A percentile compares a stretch with the other conserved stretches of the same genome.
phyloP scores from a whole-genome alignment of 2,329 filamentous ascomycete species.

The Pseudogymnoascus sp. region DNA sequence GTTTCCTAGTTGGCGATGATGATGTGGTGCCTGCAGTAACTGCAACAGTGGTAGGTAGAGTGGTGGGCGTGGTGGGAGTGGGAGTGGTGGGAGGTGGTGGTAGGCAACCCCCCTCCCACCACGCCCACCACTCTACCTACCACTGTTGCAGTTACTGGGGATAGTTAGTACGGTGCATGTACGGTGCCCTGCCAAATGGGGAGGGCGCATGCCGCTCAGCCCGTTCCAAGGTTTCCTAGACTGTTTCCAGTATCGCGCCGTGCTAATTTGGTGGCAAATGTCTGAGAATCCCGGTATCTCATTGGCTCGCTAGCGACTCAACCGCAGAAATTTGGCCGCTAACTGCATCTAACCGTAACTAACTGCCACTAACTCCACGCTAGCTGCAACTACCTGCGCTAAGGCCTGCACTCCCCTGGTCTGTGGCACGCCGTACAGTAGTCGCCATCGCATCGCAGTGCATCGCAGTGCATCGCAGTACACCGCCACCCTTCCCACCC shows the following conservation, averaged over 20 bases:
- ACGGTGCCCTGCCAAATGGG: neutral
- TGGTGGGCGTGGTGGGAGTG: too few species aligned
- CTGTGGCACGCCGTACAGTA: constrained; percentile 4
- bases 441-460: neutral
- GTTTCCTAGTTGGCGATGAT: neutral
- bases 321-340: neutral
- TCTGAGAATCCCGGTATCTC: neutral
- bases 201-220: neutral
- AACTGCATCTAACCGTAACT: neutral
- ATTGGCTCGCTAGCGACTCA: neutral
- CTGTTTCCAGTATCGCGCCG: neutral
- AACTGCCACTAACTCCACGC: neutral
- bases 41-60: too few species aligned
- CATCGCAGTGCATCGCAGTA: neutral
- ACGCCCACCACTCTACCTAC: neutral
- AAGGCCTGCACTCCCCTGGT: neutral
- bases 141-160: too few species aligned
- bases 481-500: neutral
- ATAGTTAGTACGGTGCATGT: too few species aligned
- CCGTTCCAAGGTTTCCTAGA: neutral
- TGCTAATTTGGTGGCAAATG: constrained; percentile 3
- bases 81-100: too few species aligned
- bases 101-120: too few species aligned
- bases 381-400: neutral
- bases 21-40: neutral